phyloP scores from a whole-genome alignment of 2,329 filamentous ascomycete species.

The Trichophyton equinum region DNA sequence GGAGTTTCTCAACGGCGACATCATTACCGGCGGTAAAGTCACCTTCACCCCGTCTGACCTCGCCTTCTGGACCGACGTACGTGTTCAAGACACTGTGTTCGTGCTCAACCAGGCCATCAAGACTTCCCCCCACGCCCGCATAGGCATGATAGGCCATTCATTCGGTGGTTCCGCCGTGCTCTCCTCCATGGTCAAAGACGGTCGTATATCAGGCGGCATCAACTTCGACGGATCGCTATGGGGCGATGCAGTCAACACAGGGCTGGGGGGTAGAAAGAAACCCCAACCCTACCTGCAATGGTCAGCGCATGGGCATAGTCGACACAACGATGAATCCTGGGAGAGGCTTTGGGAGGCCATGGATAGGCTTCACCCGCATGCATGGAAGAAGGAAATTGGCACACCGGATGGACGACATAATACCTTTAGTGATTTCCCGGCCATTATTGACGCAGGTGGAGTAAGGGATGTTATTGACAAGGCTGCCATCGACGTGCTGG shows the following conservation, averaged over 20 bases:
- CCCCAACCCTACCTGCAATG: slow-evolving; percentile 14
- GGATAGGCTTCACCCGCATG: slow-evolving; percentile 7
- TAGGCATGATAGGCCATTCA: slow-evolving; percentile 24
- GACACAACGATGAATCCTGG: slow-evolving; percentile 12
- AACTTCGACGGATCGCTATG: slow-evolving; percentile 27
- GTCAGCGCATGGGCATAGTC: slow-evolving; percentile 11
- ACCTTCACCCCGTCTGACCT: background rate
- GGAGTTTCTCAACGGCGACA: slow-evolving; percentile 16
- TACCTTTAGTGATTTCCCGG: slow-evolving; percentile 15
- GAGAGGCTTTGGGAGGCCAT: slow-evolving; percentile 12
- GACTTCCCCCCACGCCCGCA: background rate
- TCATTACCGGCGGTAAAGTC: slow-evolving; percentile 1
- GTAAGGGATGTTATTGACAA: background rate
- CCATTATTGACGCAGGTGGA: slow-evolving; percentile 9
- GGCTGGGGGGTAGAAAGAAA: slow-evolving; percentile 11
- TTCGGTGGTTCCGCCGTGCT: slow-evolving; percentile 25
- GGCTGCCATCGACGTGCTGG: background rate
- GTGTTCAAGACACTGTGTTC: background rate
- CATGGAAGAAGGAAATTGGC: slow-evolving; percentile 12
- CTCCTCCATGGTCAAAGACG: slow-evolving; percentile 15
- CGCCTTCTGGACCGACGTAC: background rate
- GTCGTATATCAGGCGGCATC: slow-evolving; percentile 19
- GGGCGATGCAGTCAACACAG: slow-evolving; percentile 8
- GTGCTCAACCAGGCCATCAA: background rate
- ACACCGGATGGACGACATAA: slow-evolving; percentile 12